Evolutionary conservation across 148 eudicot genomes (phyloP).

Genomic region (Mesembryanthemum crystallinum): DNA sequence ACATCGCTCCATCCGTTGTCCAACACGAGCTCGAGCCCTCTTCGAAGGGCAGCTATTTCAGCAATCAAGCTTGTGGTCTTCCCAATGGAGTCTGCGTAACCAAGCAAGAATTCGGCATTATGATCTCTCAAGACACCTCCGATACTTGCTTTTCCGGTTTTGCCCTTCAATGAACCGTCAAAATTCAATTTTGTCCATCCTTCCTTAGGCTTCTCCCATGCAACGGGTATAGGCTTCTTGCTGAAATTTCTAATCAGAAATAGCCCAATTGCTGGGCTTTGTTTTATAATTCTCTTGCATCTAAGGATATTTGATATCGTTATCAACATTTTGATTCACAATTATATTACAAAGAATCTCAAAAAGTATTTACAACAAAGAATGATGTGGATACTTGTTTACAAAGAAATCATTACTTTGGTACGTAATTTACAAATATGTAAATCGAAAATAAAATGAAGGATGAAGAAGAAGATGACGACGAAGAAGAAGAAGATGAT

Average conservation of each 20-base stretch:
- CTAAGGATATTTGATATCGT: slow-evolving; percentile 31
- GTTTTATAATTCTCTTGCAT: slow-evolving; percentile 1
- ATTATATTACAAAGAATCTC: neutral
- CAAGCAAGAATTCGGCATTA: slow-evolving; percentile 63
- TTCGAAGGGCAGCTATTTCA: slow-evolving; percentile 59
- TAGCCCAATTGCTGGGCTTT: slow-evolving; percentile 32
- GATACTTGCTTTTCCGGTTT: slow-evolving; percentile 68
- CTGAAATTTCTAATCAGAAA: slow-evolving; percentile 41
- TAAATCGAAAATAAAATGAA: neutral
- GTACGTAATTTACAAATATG: neutral
- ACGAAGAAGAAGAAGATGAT: neutral
- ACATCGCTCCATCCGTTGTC: slow-evolving; percentile 68
- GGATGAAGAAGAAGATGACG: neutral
- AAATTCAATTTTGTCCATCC: slow-evolving; percentile 91
- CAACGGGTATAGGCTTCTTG: slow-evolving; percentile 51
- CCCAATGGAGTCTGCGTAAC: slow-evolving; percentile 74
- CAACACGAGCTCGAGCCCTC: slow-evolving; percentile 73
- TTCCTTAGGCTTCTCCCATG: slow-evolving; percentile 68
- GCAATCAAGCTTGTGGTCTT: slow-evolving; percentile 56
- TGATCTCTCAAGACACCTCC: slow-evolving; percentile 84
- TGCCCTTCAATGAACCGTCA: slow-evolving; percentile 73
- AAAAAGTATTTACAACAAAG: neutral
- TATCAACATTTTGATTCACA: slow-evolving; percentile 29
- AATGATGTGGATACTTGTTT: neutral
- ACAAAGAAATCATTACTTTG: neutral